Conservation (phyloP, 2,329 filamentous ascomycete species). For the Aquanectria penicillioides region DNA sequence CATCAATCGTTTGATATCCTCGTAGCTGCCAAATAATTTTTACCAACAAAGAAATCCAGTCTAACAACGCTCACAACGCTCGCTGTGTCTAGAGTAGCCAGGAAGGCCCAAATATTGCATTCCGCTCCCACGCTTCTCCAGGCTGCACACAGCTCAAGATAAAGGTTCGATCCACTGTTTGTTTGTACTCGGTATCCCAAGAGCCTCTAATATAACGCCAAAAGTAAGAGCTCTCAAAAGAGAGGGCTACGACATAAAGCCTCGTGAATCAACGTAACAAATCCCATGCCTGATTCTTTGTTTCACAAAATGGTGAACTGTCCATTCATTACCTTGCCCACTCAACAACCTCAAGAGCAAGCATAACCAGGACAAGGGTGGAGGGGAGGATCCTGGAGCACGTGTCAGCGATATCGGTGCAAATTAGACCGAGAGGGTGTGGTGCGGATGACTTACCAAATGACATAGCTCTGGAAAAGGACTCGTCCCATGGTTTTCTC, state of each 20-base stretch:
- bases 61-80: slow-evolving; percentile 1
- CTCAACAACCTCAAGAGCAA: slow-evolving; percentile 90
- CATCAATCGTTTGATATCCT: neutral
- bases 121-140: too few species aligned
- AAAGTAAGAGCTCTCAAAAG: neutral
- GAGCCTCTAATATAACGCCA: slow-evolving; percentile 17
- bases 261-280: too few species aligned
- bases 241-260: too few species aligned
- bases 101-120: neutral
- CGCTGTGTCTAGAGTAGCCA: neutral
- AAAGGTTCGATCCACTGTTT: neutral
- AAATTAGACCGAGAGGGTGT: slow-evolving; percentile 18
- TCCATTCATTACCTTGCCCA: slow-evolving; percentile 71
- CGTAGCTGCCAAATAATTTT: neutral
- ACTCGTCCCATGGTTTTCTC: slow-evolving; percentile 94
- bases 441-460: slow-evolving; percentile 73
- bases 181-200: neutral
- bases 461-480: slow-evolving; percentile 87
- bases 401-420: slow-evolving; percentile 39
- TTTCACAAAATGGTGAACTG: too few species aligned
- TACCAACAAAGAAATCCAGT: neutral
- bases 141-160: neutral
- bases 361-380: slow-evolving; percentile 89
- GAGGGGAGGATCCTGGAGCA: slow-evolving; percentile 84
- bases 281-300: too few species aligned